Evolutionary conservation across 2,329 filamentous ascomycete genomes (phyloP), one percentile per base, ranked within the genome.

Genomic region (Dactylellina parvicollis): DNA sequence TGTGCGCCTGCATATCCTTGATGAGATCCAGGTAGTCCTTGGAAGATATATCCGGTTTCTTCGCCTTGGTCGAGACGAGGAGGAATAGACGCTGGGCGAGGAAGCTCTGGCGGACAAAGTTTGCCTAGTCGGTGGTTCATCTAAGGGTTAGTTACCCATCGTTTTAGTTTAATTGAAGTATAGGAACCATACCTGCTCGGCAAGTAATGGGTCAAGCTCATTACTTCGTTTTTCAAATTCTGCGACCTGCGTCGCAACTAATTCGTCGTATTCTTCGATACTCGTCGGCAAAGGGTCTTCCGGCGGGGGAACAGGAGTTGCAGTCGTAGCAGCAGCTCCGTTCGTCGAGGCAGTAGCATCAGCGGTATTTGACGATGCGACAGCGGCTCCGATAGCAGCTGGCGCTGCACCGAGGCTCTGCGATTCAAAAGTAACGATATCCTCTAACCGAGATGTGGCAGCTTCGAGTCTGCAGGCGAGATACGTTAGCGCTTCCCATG

Each of bases 381-480:
- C 67, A 30, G 67, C 75, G 50, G 76, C 66, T 81, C 81, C 64
- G 50, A 82, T 81, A 34, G 84, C 81, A 28, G 82, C 80, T 75
- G 85, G 81, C 40, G 83, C 82, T 49, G 59, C 52, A 47, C 67
- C 67, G 75, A 83, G 84, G 79, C 83, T 85, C 62, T 85, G 85
- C 1, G 86, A 81, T 77, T 90, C 89, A 76, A 87, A 83, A 61
- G 86, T 87, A 47, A 95, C 94, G 79, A 99, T 96, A 81, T 99
- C 95, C 84, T 99, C 95, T 65, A 99, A 88, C 70, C 95, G 89
- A 76, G 92, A 95, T 57, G 95, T 99, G 38, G 95, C 95, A 81
- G 95, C 95, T 86, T 99, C 95, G 78, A 99, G 90, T 83, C 95
- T 99, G 80, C 77, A 76, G 65, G 84, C 79, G 71, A 80, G 69